Base-by-base conservation (phyloP, 2,329 filamentous ascomycete genomes). In the Nigrospora osmanthi region DNA sequence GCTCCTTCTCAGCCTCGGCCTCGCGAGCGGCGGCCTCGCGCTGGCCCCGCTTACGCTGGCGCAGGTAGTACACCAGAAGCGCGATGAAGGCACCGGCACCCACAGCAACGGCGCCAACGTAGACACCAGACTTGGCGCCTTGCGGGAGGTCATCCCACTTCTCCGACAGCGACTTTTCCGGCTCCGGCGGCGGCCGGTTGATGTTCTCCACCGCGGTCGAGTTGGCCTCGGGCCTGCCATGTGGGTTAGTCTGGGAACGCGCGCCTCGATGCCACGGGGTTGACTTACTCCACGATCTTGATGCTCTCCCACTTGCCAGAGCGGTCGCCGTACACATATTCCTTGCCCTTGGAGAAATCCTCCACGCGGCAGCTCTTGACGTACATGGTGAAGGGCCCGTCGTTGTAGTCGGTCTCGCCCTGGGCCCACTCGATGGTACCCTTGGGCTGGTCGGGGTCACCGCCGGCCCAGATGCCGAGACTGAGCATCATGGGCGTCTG, bases 401-500 rank as follows among this genome's bases (percentile, higher is more conserved):
- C 57, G 41, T 61, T 59, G 61, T 83, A 90, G 60, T 89, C 73
- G 36, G 84, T 87, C 43, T 69, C 56, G 47, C 84, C 84, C 44
- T 83, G 83, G 46, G 84, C 84, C 84, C 84, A 88, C 45, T 80
- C 68, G 42, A 83, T 76, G 2, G 80, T 85, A 12, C 75, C 71
- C 42, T 73, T 37, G 36, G 75, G 62, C 57, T 82, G 61, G 35
- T 67, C 58, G 6, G 78, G 65, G 51, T 87, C 73, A 49, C 81
- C 73, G 45, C 78, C 73, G 42, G 83, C 76, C 75, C 80, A 84
- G 53, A 85, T 81, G 44, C 83, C 83, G 15, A 87, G 57, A 43
- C 78, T 80, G 41, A 87, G 63, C 42, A 79, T 78, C 81, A 85
- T 85, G 1, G 87, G 87, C 0, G 86, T 89, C 59, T 91, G 87